phyloP scores from a whole-genome alignment of 2,329 filamentous ascomycete genomes.

The Camillea tinctor region DNA sequence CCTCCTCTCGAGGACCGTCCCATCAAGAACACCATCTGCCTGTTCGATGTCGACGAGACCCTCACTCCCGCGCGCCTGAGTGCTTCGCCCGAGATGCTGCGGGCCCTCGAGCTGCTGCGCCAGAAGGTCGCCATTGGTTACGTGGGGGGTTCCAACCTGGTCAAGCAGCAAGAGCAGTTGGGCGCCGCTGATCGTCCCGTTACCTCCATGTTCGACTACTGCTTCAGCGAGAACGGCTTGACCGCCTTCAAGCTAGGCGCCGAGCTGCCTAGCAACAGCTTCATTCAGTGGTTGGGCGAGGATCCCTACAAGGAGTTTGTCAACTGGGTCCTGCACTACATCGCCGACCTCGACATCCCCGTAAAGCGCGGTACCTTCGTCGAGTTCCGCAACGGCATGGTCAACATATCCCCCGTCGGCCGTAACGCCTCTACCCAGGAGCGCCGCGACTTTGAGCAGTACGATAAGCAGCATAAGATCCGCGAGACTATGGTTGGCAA shows the following conservation, averaged over 20 bases:
- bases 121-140: conserved; percentile 87
- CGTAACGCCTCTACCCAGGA: conserved; percentile 82
- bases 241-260: conserved; percentile 83
- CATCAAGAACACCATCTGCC: conserved; percentile 86
- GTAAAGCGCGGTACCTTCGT: conserved; percentile 82
- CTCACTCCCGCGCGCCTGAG: conserved; percentile 77
- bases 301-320: conserved; percentile 74
- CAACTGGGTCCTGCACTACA: conserved; percentile 75
- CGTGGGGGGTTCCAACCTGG: conserved; percentile 88
- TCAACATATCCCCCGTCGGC: conserved; percentile 81
- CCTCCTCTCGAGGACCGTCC: conserved; percentile 80
- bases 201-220: conserved; percentile 90
- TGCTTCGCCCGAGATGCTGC: conserved; percentile 78
- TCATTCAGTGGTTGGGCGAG: conserved; percentile 92
- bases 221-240: conserved; percentile 95
- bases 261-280: conserved; percentile 73
- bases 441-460: conserved; percentile 77
- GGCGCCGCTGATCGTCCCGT: conserved; percentile 68
- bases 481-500: conserved; percentile 72
- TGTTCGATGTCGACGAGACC: conserved; percentile 96
- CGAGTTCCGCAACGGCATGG: conserved; percentile 90
- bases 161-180: conserved; percentile 95
- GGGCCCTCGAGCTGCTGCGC: conserved; percentile 74
- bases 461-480: conserved; percentile 75
- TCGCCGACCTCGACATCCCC: conserved; percentile 80